Evolutionary conservation across 2,329 filamentous ascomycete genomes (phyloP).

Genomic region (Aspergillus proliferans): DNA sequence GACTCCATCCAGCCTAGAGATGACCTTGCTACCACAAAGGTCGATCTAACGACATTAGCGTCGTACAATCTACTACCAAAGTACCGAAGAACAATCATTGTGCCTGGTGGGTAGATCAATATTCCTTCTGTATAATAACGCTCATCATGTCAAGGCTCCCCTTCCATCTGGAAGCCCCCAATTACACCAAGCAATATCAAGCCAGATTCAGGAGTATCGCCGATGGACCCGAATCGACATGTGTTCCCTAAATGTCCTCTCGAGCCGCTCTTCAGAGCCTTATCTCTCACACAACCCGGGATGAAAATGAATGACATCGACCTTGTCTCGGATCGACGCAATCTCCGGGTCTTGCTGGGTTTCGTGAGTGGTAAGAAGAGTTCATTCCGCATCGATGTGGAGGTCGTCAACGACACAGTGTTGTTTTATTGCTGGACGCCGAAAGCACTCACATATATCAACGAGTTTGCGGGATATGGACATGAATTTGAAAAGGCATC

Average conservation of each 20-base stretch:
- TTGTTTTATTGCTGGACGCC: background rate
- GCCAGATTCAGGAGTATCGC: background rate
- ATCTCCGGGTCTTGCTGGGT: background rate
- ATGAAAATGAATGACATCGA: background rate
- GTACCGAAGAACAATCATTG: background rate
- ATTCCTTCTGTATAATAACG: background rate
- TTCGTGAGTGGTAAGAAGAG: background rate
- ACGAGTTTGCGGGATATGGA: background rate
- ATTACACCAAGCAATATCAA: background rate
- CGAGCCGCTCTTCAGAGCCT: background rate
- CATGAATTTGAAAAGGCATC: background rate
- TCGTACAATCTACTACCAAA: background rate
- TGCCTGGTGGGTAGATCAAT: background rate
- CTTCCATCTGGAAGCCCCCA: background rate
- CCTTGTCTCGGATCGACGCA: constrained; percentile 7
- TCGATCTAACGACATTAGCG: background rate
- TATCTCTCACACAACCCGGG: background rate
- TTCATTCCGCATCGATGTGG: background rate
- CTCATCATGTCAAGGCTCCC: background rate
- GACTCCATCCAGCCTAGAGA: background rate
- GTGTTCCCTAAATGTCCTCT: background rate
- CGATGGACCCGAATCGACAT: background rate
- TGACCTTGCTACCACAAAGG: background rate
- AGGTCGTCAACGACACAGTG: background rate
- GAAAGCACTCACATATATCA: background rate